Evolutionary conservation across 23 red algal genomes (phyloP).

Genomic region (Cyanidiococcus yangmingshanensis): DNA sequence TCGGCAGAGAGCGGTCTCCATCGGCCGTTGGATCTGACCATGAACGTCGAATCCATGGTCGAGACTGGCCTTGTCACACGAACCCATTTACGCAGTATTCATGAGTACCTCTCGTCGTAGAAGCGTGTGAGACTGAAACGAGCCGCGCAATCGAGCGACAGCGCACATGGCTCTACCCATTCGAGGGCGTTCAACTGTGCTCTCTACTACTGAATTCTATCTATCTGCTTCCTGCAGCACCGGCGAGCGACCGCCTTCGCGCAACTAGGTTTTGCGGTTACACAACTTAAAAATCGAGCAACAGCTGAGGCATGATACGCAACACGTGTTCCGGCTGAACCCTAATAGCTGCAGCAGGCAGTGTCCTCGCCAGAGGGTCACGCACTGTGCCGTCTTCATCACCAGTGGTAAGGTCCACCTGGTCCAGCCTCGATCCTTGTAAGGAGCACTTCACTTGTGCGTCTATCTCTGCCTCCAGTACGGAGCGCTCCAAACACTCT

Average conservation of each 20-base stretch:
- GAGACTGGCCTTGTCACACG: conserved; percentile 6
- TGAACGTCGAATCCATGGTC: conserved; percentile 17
- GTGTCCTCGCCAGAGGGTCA: background rate
- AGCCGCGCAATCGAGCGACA: too few relatives aligned
- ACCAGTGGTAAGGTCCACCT: background rate
- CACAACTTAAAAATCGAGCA: conserved; percentile 19
- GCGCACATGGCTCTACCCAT: too few relatives aligned
- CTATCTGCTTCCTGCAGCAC: too few relatives aligned
- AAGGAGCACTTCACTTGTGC: background rate
- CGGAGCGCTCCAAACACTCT: background rate
- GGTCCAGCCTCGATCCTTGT: background rate
- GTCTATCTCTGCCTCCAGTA: conserved; percentile 7
- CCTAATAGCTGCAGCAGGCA: background rate
- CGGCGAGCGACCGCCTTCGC: too few relatives aligned
- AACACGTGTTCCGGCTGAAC: conserved; percentile 16
- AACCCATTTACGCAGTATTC: background rate
- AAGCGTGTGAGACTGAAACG: too few relatives aligned
- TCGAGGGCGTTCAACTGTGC: too few relatives aligned
- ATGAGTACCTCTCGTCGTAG: background rate
- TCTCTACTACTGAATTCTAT: too few relatives aligned
- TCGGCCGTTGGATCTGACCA: conserved; percentile 57
- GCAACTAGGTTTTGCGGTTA: too few relatives aligned
- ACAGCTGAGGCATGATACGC: background rate
- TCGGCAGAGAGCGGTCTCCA: conserved; percentile 38
- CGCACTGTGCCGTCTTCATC: background rate